phyloP scores from a whole-genome alignment of 768 basidiomycete genomes.

The Cantharellus anzutake region DNA sequence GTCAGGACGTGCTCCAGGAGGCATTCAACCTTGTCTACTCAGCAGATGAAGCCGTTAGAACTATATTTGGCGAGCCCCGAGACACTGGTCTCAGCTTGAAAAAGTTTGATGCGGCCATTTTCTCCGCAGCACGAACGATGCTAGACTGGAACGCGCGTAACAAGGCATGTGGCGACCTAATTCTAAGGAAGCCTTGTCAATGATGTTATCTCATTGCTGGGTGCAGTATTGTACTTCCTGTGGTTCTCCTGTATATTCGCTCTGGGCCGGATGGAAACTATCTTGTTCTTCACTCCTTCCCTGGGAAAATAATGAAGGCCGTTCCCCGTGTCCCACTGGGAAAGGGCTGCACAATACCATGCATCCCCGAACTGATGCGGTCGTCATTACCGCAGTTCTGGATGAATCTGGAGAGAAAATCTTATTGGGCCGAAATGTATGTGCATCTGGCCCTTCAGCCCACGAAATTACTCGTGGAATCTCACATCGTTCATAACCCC shows the following conservation, averaged over 20 bases:
- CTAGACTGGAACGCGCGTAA: constrained; percentile 89
- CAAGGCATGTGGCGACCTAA: constrained; percentile 29
- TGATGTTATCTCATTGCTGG: neutral
- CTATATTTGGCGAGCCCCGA: constrained; percentile 51
- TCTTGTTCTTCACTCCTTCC: constrained; percentile 58
- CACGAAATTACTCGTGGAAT: neutral
- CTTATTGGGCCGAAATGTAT: constrained; percentile 69
- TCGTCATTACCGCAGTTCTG: constrained; percentile 79
- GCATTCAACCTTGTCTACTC: constrained; percentile 12
- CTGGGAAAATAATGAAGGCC: constrained; percentile 45
- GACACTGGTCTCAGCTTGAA: constrained; percentile 36
- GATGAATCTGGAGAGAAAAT: constrained; percentile 67
- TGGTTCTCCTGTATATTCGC: constrained; percentile 57
- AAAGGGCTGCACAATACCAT: constrained; percentile 76
- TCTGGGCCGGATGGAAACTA: constrained; percentile 96
- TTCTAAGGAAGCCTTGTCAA: neutral
- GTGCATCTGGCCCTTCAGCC: constrained; percentile 13
- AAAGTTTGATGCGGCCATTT: constrained; percentile 49
- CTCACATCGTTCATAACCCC: neutral
- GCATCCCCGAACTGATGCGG: constrained; percentile 69
- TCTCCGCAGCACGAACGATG: constrained; percentile 61
- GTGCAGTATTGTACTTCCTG: constrained; percentile 76
- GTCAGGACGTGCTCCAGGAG: constrained; percentile 13
- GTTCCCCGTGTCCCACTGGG: constrained; percentile 51
- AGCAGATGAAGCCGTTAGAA: constrained; percentile 16